A percentile compares a stretch with the other conserved stretches of the same genome.
phyloP scores from a whole-genome alignment of 305 asterid species.

The Solanum hybrid region DNA sequence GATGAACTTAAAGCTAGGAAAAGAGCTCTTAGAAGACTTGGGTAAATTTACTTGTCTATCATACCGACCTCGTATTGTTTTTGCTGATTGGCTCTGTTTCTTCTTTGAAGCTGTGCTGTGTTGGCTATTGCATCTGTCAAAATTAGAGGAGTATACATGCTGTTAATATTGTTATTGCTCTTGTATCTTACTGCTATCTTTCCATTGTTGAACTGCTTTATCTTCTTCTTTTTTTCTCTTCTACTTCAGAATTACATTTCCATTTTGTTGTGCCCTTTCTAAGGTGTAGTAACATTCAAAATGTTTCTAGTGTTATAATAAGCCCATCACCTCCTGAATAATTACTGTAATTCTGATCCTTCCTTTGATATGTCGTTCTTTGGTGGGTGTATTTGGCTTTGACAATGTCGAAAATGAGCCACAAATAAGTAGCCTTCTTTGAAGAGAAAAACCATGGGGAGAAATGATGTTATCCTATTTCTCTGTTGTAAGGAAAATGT shows the following conservation, averaged over 20 bases:
- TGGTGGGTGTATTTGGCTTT: background rate
- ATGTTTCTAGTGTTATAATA: background rate
- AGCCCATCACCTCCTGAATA: background rate
- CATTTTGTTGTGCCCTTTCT: background rate
- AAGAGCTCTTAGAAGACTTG: constrained; percentile 82
- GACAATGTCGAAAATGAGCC: background rate
- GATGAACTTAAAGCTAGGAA: constrained; percentile 95
- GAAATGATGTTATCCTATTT: background rate
- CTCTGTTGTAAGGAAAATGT: background rate
- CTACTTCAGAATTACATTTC: background rate
- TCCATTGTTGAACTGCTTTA: background rate
- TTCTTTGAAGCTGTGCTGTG: background rate
- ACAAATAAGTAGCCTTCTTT: background rate
- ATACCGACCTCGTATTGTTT: background rate
- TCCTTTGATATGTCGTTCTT: background rate
- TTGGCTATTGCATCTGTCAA: background rate
- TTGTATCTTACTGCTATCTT: background rate
- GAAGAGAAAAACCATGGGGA: background rate
- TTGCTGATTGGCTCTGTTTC: background rate
- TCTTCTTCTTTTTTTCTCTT: background rate
- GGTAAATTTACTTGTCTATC: constrained; percentile 33
- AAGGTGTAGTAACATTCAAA: background rate
- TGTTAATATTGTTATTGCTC: background rate
- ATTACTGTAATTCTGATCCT: background rate
- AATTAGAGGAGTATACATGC: background rate